Percentiles rank a stretch among this genome's conserved stretches.
phyloP scores from a whole-genome alignment of 2,329 filamentous ascomycete genomes.

The Westerdykella sp. region DNA sequence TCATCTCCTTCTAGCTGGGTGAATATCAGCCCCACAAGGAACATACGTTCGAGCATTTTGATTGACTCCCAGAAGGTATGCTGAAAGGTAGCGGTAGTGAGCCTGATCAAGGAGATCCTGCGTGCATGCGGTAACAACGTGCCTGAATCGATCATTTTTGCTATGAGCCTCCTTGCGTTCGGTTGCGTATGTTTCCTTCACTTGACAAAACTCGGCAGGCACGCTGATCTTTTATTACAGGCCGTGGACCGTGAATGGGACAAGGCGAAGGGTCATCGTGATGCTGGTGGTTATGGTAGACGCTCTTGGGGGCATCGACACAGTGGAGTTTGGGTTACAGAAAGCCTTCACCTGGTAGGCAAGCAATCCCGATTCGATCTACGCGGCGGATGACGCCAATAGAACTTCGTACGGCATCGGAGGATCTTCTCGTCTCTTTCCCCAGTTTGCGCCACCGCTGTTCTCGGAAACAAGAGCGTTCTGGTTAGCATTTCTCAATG shows the following conservation, averaged over 20 bases:
- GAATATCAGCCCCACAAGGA: too few species aligned
- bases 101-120: conserved; percentile 13
- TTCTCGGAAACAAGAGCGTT: conserved; percentile 5
- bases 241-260: conserved; percentile 13
- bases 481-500: conserved; percentile 15
- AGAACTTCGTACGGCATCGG: conserved; percentile 11
- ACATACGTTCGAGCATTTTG: too few species aligned
- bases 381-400: background rate
- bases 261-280: conserved; percentile 12
- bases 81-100: conserved; percentile 13
- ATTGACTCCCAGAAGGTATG: background rate
- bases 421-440: conserved; percentile 5
- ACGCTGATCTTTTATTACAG: background rate
- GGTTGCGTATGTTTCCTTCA: conserved; percentile 13
- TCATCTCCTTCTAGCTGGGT: too few species aligned
- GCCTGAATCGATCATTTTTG: conserved; percentile 12
- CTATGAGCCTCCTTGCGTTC: conserved; percentile 12
- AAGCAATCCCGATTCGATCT: background rate
- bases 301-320: conserved; percentile 10
- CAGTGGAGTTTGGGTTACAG: conserved; percentile 15
- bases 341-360: conserved; percentile 14
- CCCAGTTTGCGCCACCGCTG: conserved; percentile 8
- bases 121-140: conserved; percentile 10
- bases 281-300: conserved; percentile 13
- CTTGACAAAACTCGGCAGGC: too few species aligned